A percentile compares a stretch with the other conserved stretches of the same genome.
Conservation (phyloP, 192 early-diverging fungal species). For the Podila epigama region DNA sequence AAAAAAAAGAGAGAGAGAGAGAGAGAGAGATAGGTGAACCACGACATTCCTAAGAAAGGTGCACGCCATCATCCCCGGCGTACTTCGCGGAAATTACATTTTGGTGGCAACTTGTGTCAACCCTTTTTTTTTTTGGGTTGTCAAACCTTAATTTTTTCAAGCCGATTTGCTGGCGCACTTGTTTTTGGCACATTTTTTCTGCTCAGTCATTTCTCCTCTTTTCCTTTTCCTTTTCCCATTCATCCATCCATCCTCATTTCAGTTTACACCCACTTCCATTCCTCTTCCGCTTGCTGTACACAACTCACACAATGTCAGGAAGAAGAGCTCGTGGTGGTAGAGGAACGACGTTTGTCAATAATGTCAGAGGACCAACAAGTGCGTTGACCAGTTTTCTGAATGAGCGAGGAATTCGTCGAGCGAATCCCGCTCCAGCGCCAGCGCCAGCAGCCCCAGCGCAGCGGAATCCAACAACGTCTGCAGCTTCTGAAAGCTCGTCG, state of each 20-base stretch:
- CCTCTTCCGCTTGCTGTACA: neutral
- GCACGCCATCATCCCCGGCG: neutral
- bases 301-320: conserved; percentile 25
- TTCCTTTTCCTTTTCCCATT: neutral
- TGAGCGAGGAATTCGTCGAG: conserved; percentile 50
- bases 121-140: neutral
- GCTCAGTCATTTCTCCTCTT: neutral
- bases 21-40: too few species aligned
- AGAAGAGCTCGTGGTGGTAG: conserved; percentile 13
- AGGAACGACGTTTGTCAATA: conserved; percentile 49
- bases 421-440: conserved; percentile 41
- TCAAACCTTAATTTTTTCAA: neutral
- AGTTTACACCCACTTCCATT: neutral
- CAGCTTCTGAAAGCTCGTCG: neutral
- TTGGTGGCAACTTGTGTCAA: neutral
- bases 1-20: too few species aligned
- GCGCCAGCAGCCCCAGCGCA: neutral
- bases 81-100: too few species aligned
- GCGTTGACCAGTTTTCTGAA: conserved; percentile 58
- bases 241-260: neutral
- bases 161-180: neutral
- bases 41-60: too few species aligned
- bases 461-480: neutral
- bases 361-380: conserved; percentile 59
- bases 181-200: neutral